Conservation (phyloP, 148 eudicot genomes). For the Silene conica region DNA sequence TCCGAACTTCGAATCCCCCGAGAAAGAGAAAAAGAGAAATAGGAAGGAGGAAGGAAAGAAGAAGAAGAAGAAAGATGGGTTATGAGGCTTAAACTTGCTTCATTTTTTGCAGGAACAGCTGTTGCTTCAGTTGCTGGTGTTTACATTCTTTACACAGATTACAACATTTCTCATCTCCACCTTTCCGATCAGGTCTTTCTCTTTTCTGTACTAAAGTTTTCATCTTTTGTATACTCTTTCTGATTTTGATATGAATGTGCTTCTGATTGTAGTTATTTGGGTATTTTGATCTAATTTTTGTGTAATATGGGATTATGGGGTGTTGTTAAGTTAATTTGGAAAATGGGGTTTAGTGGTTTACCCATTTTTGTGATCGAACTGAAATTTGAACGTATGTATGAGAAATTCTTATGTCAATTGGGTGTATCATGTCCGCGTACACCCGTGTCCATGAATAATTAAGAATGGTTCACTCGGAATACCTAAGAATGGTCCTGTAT, state of each 20-base stretch:
- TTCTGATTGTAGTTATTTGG: background rate
- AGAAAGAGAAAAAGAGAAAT: background rate
- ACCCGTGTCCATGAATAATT: too few relatives aligned
- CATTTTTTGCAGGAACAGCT: conserved; percentile 72
- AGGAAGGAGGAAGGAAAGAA: background rate
- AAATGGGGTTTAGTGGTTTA: background rate
- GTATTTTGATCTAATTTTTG: background rate
- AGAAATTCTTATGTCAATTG: too few relatives aligned
- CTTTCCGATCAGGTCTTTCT: conserved; percentile 50
- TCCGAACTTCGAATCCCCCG: background rate
- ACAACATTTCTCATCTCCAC: conserved; percentile 57
- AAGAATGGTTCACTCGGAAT: too few relatives aligned
- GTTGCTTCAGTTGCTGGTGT: conserved; percentile 57
- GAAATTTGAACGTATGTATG: background rate
- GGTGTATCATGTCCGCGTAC: too few relatives aligned
- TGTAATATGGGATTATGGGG: conserved; percentile 6
- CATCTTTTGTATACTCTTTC: background rate
- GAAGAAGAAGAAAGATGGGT: conserved; percentile 32
- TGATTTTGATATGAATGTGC: background rate
- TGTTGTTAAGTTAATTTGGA: background rate
- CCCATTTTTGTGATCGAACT: background rate
- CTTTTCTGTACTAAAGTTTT: background rate
- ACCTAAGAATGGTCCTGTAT: too few relatives aligned
- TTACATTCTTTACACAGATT: conserved; percentile 61
- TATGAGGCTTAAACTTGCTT: conserved; percentile 66